Base-by-base conservation (phyloP, 1,284 basidiomycete species). In the Xerocomus alliaceus region DNA sequence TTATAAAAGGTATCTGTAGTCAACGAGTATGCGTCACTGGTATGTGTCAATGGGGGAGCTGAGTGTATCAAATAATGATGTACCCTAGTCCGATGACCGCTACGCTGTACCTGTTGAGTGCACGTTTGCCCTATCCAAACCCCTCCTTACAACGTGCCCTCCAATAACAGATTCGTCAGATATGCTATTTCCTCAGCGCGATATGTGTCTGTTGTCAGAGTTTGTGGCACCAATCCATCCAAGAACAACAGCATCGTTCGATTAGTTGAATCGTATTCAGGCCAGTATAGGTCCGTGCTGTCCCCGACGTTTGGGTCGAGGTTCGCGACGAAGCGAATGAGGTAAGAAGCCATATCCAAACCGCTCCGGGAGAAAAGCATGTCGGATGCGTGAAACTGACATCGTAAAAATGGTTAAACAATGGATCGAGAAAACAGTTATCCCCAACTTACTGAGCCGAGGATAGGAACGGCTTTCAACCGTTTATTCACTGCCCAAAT, bases 301-400 rank as follows among this genome's bases (percentile, higher is more conserved):
- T 68, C 69, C n/a, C 65, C 68, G 2, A 79, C 77, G 59, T 86
- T 87, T 6, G 85, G 85, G 60, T 85, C 76, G 41, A 85, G 77
- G 24, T 73, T 79, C 46, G 68, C 68, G 9, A 75, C 77, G 58
- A 84, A 84, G 31, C 71, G 77, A 61, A 81, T 79, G 46, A 78
- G 76, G 64, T 78, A 81, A 56, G 80, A 77, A 10, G 71, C 69
- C 70, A 82, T 71, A 29, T 80, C 80, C 32, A 74, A 73, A 10
- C 73, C 76, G 6, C 70, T 70, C 55, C 78, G 80, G 9, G 76
- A 63, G 32, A 80, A 77, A 29, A 77, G 34, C 5, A 83, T 61
- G 61, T 84, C 82, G 7, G 80, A 73, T 3, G 64, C 73, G 52
- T 84, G 83, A n/a, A 75, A 65, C 72, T 73, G 28, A 17, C 9